Base-by-base conservation (phyloP, 163 green algal species). In the Coccomyxa subellipsoidea region DNA sequence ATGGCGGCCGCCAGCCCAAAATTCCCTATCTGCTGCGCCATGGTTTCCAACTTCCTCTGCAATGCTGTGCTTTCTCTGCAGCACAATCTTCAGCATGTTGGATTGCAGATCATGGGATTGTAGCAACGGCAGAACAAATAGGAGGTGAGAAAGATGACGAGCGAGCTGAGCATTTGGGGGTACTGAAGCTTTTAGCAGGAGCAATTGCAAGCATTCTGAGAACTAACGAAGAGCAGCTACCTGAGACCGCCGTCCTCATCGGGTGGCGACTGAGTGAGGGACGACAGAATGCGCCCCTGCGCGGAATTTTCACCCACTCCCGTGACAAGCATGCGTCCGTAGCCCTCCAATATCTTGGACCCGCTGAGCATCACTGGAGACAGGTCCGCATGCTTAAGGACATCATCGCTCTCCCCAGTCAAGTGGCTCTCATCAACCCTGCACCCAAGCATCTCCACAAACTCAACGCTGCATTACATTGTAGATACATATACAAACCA, bases 401-500 rank as follows among this genome's bases (percentile, higher is more conserved):
- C 89, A 29, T 96, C 92, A 35, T 96, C 93, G 0, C 83, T 81
- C 86, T 98, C 94, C 0, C 95, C 95, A 21, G 94, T 98, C 70
- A 98, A 85, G 77, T 95, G 89, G 77, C 89, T 95, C 86, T 98
- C 93, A 81, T 98, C 94, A 38, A 97, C 84, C 83, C 91, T 96
- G 91, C 37, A 85, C 21, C 1, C 75, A 82, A 25, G 10, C 35
- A 37, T 23, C 25, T 29, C n/a, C 34, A 34, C n/a, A 18, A 36
- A 34, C 66, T 36, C 27, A 73, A 23, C 66, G 23, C 47, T 18
- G 23, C 1, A 12, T 27, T 5, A 18, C 47, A 18, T 18, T 59
- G 47, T 18, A 59, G 21, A 59, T 59, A 18, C 47, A 59, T 59
- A 8, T 59, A 27, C n/a, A n/a, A n/a, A n/a, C n/a, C n/a, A n/a